Evolutionary conservation across 1,284 basidiomycete species (phyloP), one percentile per base, ranked within the genome.

Genomic region (Puccinia coronata): DNA sequence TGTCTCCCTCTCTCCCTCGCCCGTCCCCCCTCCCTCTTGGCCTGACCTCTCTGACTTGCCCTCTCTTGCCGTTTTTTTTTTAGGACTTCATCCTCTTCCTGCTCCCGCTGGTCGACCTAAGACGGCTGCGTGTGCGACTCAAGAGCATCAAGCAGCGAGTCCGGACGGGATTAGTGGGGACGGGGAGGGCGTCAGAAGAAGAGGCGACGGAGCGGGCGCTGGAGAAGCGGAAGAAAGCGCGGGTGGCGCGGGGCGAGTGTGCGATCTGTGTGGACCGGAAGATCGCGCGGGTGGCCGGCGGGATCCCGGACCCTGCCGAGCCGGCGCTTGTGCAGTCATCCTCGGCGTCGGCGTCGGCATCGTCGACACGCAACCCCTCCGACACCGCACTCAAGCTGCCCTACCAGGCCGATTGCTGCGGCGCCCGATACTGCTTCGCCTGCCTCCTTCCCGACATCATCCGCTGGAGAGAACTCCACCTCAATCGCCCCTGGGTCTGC

Each of bases 21-120:
- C 53, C 12, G 16, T 25, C 47, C 36, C 23, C 55, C n/a, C 63
- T 14, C 25, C 49, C 39, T 28, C 41, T 28, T 43, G 2, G 16
- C 28, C 20, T 11, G 18, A 41, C 18, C 31, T n/a, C 8, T 12
- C 51, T 55, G 6, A 49, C 47, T 70, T 63, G 70, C 41, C 25
- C 79, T 43, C 11, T 57, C 78, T 80, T 72, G 83, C 12, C 2
- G 25, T 47, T 41, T 34, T 16, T 18, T 69, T 39, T 36, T 16
- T 84, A 97, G 95, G 96, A 99, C 89, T 98, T 99, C 87, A 88
- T 98, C 36, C 88, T 99, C 61, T 98, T 98, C 87, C 87, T 96
- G 8, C 88, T 99, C 2, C 97, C 97, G 0, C 89, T 98, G 49
- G 88, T 98, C 83, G 91, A 91, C 83, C 57, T 91, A 89, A 83